Conservation (phyloP, 1,284 basidiomycete species). For the Irpex lacteus region DNA sequence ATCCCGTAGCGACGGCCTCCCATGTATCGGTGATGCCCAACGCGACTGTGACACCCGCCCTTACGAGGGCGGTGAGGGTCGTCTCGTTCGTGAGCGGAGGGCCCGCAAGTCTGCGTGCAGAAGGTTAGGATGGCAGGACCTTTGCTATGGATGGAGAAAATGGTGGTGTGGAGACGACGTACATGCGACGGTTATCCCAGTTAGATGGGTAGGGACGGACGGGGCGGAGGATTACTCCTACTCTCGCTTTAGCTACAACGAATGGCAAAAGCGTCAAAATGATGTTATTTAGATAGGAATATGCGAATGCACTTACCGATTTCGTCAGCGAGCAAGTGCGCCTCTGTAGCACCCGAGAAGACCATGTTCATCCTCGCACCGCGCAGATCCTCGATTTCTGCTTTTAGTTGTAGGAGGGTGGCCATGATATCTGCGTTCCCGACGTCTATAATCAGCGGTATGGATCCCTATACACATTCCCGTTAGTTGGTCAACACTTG, state of each 20-base stretch:
- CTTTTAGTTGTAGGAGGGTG: constrained; percentile 70
- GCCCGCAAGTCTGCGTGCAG: constrained; percentile 54
- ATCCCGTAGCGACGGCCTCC: constrained; percentile 48
- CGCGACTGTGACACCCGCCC: constrained; percentile 51
- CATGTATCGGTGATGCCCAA: constrained; percentile 52
- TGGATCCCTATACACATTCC: too few species aligned
- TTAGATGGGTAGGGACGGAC: constrained; percentile 47
- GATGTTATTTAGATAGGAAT: too few species aligned
- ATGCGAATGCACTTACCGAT: constrained; percentile 42
- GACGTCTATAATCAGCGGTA: constrained; percentile 67
- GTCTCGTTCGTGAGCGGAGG: constrained; percentile 52
- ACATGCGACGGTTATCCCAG: constrained; percentile 52
- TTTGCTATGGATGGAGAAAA: too few species aligned
- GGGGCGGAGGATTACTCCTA: constrained; percentile 55
- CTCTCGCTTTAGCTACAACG: constrained; percentile 39
- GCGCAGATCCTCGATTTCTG: constrained; percentile 61
- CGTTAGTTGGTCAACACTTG: too few species aligned
- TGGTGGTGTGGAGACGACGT: constrained; percentile 12
- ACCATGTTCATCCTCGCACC: constrained; percentile 62
- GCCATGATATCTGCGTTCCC: constrained; percentile 76
- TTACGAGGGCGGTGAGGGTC: constrained; percentile 43
- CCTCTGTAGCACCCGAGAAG: constrained; percentile 74
- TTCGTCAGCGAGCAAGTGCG: constrained; percentile 72
- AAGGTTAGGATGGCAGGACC: too few species aligned
- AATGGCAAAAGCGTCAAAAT: too few species aligned